Conservation (phyloP, 768 basidiomycete species). For the Suillus alpinus region DNA sequence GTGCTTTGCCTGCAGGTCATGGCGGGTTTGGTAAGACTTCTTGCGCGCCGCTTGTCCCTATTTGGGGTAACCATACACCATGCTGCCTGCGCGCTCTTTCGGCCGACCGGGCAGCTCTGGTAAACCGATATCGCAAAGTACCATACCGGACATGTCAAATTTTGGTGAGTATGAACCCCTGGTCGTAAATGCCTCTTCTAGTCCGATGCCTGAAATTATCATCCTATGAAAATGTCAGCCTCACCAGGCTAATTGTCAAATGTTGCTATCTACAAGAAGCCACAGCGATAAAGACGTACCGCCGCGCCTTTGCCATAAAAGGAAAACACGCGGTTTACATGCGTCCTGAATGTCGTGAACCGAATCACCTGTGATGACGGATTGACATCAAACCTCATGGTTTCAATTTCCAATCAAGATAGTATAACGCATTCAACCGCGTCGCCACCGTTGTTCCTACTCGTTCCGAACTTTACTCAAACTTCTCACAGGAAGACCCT, state of each 20-base stretch:
- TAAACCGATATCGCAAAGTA: neutral
- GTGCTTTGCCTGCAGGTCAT: neutral
- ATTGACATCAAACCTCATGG: constrained; percentile 28
- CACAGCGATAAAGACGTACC: constrained; percentile 11
- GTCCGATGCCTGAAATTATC: neutral
- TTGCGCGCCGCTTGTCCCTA: neutral
- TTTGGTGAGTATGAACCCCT: neutral
- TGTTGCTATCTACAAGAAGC: constrained; percentile 5
- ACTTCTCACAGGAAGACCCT: constrained; percentile 13
- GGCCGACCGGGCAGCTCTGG: neutral
- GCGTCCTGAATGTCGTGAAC: constrained; percentile 15
- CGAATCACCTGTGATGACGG: neutral
- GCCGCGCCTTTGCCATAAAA: constrained; percentile 26
- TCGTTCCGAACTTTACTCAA: constrained; percentile 29
- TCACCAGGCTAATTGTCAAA: neutral
- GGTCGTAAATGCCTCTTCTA: neutral
- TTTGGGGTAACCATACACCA: neutral
- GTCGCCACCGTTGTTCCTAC: constrained; percentile 12
- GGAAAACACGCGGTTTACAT: constrained; percentile 35
- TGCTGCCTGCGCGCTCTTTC: neutral
- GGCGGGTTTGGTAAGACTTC: constrained; percentile 3
- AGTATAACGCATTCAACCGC: constrained; percentile 23
- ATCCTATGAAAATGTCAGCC: neutral
- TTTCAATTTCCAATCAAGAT: constrained; percentile 22
- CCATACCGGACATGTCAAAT: neutral